Conservation (phyloP, 306 rosid genomes). For the Cucurbita maxima region DNA sequence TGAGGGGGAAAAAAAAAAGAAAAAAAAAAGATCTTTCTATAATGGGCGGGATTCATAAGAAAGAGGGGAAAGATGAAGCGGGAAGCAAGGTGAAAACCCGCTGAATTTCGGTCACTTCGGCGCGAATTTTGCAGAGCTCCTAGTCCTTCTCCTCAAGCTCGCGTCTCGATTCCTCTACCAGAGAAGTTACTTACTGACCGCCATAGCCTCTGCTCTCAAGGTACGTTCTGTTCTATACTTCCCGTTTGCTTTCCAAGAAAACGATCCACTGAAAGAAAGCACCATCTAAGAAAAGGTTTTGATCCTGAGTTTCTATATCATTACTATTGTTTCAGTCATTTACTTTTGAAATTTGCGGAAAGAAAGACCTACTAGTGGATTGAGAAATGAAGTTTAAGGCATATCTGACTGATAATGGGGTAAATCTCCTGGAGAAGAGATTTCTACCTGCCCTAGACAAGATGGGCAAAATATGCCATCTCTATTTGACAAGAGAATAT, state of each 20-base stretch:
- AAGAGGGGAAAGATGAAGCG: neutral
- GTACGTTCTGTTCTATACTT: neutral
- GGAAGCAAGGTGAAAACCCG: neutral
- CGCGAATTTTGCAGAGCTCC: neutral
- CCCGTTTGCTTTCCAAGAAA: too few species aligned
- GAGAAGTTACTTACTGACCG: neutral
- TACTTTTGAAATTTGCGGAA: neutral
- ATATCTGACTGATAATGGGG: slow-evolving; percentile 58
- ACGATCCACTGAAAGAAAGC: too few species aligned
- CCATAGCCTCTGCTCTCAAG: neutral
- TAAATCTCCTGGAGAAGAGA: slow-evolving; percentile 54
- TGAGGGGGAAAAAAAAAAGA: neutral
- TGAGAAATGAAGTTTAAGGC: slow-evolving; percentile 83
- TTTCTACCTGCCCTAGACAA: slow-evolving; percentile 76
- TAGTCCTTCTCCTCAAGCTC: neutral
- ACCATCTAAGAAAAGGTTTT: too few species aligned
- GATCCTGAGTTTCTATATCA: neutral
- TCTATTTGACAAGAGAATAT: slow-evolving; percentile 60
- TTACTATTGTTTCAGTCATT: neutral
- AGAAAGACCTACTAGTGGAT: neutral
- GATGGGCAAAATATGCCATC: slow-evolving; percentile 57
- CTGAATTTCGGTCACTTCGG: neutral
- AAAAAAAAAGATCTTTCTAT: too few species aligned
- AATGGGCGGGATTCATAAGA: neutral
- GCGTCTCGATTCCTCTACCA: neutral